phyloP scores from a whole-genome alignment of 1,284 basidiomycete species.

The Rhodotorula sp. region DNA sequence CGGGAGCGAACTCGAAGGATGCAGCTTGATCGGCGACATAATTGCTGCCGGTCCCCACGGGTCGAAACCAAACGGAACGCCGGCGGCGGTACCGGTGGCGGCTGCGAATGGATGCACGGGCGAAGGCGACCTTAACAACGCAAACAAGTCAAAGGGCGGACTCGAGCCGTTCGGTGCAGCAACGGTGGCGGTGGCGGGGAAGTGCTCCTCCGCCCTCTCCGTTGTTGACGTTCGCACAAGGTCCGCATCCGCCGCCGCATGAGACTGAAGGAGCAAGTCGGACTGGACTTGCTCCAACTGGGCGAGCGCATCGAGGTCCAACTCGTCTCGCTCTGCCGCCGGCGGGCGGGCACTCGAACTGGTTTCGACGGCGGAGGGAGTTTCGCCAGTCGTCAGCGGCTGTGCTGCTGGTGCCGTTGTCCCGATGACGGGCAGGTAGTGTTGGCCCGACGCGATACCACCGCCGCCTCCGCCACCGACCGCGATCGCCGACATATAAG shows the following conservation, averaged over 20 bases:
- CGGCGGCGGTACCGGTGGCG: neutral
- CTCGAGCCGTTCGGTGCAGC: neutral
- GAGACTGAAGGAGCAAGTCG: neutral
- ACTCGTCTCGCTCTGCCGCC: neutral
- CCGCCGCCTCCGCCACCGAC: neutral
- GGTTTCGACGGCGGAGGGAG: too few relatives aligned
- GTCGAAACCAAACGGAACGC: neutral
- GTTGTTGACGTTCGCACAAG: neutral
- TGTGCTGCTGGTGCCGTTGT: neutral
- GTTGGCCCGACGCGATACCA: too few relatives aligned
- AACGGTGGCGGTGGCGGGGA: neutral
- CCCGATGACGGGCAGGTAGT: too few relatives aligned
- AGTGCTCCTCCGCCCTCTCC: neutral
- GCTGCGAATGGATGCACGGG: conserved; percentile 9
- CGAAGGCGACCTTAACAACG: conserved; percentile 7
- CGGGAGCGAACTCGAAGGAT: too few relatives aligned
- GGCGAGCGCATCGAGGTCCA: neutral
- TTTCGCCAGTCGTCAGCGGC: neutral
- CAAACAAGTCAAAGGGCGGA: conserved; percentile 15
- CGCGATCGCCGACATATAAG: neutral
- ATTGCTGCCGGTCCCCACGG: neutral
- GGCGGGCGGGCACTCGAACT: too few relatives aligned
- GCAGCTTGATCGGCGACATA: too few relatives aligned
- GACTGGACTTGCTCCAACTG: neutral
- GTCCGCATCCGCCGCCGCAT: neutral